Conservation (phyloP, 768 basidiomycete species). For the Xerocomellus dryophilus region DNA sequence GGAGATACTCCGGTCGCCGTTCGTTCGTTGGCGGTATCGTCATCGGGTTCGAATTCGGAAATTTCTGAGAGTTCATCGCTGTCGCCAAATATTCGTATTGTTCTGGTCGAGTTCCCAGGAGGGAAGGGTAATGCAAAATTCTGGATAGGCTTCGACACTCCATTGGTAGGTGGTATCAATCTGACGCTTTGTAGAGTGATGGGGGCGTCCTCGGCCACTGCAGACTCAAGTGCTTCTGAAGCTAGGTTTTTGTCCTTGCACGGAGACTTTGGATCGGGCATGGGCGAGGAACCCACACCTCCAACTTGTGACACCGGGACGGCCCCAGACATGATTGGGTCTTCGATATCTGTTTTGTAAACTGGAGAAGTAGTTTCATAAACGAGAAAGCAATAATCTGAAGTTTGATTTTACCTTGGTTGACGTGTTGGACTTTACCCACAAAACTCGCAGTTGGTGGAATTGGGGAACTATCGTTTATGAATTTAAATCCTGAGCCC, state of each 20-base stretch:
- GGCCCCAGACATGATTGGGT: slow-evolving; percentile 1
- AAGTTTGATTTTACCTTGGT: slow-evolving; percentile 20
- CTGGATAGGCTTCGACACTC: background rate
- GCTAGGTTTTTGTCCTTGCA: background rate
- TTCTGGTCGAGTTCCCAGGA: background rate
- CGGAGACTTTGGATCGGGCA: background rate
- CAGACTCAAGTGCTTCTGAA: background rate
- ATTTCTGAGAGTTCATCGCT: slow-evolving; percentile 33
- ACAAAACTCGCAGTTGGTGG: slow-evolving; percentile 30
- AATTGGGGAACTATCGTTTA: slow-evolving; percentile 19
- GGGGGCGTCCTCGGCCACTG: background rate
- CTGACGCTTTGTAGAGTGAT: background rate
- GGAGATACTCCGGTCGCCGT: background rate
- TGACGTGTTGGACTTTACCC: slow-evolving; percentile 32
- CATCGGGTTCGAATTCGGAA: slow-evolving; percentile 29
- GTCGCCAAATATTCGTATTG: slow-evolving; percentile 11
- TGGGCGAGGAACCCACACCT: background rate
- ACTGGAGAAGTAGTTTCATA: slow-evolving; percentile 13
- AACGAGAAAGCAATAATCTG: background rate
- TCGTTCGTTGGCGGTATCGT: background rate
- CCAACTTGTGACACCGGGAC: background rate
- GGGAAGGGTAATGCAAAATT: background rate
- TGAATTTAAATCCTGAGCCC: slow-evolving; percentile 26
- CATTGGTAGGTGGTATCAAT: background rate
- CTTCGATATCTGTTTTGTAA: slow-evolving; percentile 29